A percentile compares a stretch with the other conserved stretches of the same genome.
These are phyloP conservation scores for Choiromyces venosus DNA, from an alignment of 495 filamentous ascomycete genomes.

Conservation along the genomic window DNA sequence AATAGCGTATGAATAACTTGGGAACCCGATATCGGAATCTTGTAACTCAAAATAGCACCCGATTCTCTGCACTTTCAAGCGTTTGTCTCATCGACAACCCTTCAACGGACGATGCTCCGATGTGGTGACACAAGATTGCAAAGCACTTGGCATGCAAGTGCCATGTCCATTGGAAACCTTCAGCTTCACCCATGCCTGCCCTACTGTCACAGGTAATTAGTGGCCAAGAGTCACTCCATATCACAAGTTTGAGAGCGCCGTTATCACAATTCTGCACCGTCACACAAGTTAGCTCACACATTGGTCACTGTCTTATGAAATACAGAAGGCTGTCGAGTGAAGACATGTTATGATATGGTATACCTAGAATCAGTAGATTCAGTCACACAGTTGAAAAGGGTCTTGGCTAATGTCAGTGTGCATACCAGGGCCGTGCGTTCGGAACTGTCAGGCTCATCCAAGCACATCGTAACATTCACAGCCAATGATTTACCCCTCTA, in stretches of 20 bases:
- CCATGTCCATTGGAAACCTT: neutral
- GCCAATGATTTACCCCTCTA: neutral
- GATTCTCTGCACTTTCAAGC: neutral
- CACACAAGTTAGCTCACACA: neutral
- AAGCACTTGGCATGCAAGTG: neutral
- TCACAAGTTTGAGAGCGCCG: neutral
- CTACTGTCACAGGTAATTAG: too few species aligned
- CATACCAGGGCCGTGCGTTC: neutral
- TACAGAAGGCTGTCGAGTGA: neutral
- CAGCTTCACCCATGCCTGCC: too few species aligned
- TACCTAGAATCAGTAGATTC: neutral
- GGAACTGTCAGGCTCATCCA: neutral
- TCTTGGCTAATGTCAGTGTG: neutral
- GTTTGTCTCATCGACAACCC: neutral
- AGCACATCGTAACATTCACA: neutral
- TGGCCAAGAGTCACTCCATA: neutral
- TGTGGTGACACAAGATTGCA: neutral
- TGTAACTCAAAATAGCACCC: neutral
- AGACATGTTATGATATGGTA: neutral
- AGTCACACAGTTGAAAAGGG: neutral
- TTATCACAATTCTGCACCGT: neutral
- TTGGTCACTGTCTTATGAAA: neutral
- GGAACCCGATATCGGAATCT: neutral
- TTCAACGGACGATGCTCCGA: neutral
- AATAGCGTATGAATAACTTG: neutral